phyloP scores from a whole-genome alignment of 2,329 filamentous ascomycete genomes.

The Pezizomycotina sp. region DNA sequence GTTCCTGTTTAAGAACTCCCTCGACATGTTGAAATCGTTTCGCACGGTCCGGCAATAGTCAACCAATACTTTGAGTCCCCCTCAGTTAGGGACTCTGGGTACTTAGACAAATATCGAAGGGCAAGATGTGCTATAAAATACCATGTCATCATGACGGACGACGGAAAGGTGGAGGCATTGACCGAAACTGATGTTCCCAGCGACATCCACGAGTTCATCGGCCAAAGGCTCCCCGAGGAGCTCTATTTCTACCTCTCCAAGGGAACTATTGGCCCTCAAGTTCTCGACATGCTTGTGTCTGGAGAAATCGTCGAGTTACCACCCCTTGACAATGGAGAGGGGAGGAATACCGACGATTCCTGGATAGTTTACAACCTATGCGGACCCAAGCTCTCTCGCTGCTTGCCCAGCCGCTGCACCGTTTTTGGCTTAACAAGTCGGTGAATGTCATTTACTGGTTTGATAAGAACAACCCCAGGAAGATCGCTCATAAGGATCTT shows the following conservation, averaged over 20 bases:
- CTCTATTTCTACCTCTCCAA: constrained; percentile 77
- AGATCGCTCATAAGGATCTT: constrained; percentile 46
- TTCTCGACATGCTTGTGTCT: constrained; percentile 69
- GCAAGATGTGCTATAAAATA: constrained; percentile 74
- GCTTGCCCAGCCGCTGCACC: constrained; percentile 60
- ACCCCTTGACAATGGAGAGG: constrained; percentile 69
- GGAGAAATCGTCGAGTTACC: constrained; percentile 61
- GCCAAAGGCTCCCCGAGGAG: constrained; percentile 77
- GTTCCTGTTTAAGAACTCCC: constrained; percentile 53
- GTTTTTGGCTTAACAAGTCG: constrained; percentile 66
- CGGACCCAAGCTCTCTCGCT: constrained; percentile 63
- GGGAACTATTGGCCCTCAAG: constrained; percentile 60
- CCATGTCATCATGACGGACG: constrained; percentile 61
- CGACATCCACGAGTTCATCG: constrained; percentile 78
- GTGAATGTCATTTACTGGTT: constrained; percentile 75
- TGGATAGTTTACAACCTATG: constrained; percentile 56
- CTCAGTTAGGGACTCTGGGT: constrained; percentile 52
- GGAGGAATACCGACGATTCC: constrained; percentile 66
- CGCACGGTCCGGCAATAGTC: constrained; percentile 59
- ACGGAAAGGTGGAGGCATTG: constrained; percentile 61
- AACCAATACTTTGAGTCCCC: constrained; percentile 65
- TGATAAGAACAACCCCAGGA: constrained; percentile 49
- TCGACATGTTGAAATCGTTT: constrained; percentile 52
- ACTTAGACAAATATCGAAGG: constrained; percentile 73
- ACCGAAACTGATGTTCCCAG: constrained; percentile 57